Base-by-base conservation (phyloP, 2,329 filamentous ascomycete species). In the Seiridium cupressi region DNA sequence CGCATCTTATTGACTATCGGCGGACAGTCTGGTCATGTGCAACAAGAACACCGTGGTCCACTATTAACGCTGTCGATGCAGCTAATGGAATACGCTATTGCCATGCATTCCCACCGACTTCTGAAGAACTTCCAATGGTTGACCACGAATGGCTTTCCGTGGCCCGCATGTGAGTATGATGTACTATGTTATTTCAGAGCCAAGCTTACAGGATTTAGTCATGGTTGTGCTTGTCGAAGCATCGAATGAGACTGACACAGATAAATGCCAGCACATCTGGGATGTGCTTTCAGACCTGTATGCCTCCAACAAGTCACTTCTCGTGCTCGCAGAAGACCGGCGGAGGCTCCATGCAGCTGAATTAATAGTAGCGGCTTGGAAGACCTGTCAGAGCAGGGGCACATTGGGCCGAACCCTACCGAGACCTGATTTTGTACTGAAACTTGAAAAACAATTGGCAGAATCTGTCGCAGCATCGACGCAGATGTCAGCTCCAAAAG, bases 341-440 rank as follows among this genome's bases (percentile, higher is more conserved):
- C 31, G 49, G 9, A 53, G 49, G n/a, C 49, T 53, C 2, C 49
- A 53, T 38, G 49, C 49, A 26, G 49, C 49, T 5, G 49, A 53
- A n/a, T 26, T 53, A 34, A 53, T 35, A 53, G 49, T 53, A 13
- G 49, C 49, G 38, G 49, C 49, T 36, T 53, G 49, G 49, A 53
- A 36, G 10, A 36, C 32, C 11, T 53, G 49, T 35, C n/a, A 36
- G 34, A 53, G 13, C n/a, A 53, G 38, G 18, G 49, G 49, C 1
- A 36, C 49, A 6, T 9, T 53, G 8, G n/a, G 35, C 35, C 35
- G 11, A 40, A n/a, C 31, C n/a, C 8, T 35, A 2, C 49, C 49
- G 3, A 40, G 26, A 10, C 49, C 49, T 4, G 6, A n/a, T 36
- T 36, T 53, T 13, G 49, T 53, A 7, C 1, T 13, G 2, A 34